phyloP scores from a whole-genome alignment of 441 rosid genomes.

The Pelargonium citronellum region DNA sequence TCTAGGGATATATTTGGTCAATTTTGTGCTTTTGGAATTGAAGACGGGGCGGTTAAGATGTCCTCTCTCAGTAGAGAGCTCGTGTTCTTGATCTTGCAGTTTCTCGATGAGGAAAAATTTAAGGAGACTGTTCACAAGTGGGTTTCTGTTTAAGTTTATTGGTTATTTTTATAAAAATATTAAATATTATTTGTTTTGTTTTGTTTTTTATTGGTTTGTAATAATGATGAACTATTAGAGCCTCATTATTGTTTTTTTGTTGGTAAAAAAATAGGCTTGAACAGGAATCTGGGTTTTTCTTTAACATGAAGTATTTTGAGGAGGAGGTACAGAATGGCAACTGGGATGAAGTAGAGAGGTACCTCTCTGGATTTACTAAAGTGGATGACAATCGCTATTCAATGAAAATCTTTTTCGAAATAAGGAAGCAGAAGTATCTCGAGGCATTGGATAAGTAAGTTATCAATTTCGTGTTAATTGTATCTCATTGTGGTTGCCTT shows the following conservation, averaged over 20 bases:
- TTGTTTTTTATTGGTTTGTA: not conserved
- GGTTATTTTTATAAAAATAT: not conserved
- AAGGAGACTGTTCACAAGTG: slow-evolving; percentile 69
- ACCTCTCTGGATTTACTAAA: slow-evolving; percentile 75
- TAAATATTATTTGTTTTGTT: not conserved
- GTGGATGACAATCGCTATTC: slow-evolving; percentile 79
- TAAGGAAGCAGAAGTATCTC: slow-evolving; percentile 75
- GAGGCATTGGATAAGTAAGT: slow-evolving; percentile 77
- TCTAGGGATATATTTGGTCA: slow-evolving; percentile 43
- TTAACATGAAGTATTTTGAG: slow-evolving; percentile 70
- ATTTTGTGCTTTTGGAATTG: slow-evolving; percentile 27
- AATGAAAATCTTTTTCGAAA: slow-evolving; percentile 82
- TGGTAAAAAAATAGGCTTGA: slow-evolving; percentile 44
- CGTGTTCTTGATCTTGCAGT: slow-evolving; percentile 74
- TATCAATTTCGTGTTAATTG: not conserved
- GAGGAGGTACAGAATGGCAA: slow-evolving; percentile 80
- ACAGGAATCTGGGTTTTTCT: slow-evolving; percentile 77
- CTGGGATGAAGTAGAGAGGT: slow-evolving; percentile 86
- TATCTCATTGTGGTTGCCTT: not conserved
- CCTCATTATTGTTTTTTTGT: slow-evolving; percentile 8
- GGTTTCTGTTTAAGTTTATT: slow-evolving; percentile 8
- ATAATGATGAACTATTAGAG: not conserved
- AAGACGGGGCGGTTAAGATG: slow-evolving; percentile 45
- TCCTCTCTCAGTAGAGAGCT: slow-evolving; percentile 74
- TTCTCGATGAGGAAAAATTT: slow-evolving; percentile 79